Conservation (phyloP, 2,329 filamentous ascomycete species). For the Truncatella angustata region DNA sequence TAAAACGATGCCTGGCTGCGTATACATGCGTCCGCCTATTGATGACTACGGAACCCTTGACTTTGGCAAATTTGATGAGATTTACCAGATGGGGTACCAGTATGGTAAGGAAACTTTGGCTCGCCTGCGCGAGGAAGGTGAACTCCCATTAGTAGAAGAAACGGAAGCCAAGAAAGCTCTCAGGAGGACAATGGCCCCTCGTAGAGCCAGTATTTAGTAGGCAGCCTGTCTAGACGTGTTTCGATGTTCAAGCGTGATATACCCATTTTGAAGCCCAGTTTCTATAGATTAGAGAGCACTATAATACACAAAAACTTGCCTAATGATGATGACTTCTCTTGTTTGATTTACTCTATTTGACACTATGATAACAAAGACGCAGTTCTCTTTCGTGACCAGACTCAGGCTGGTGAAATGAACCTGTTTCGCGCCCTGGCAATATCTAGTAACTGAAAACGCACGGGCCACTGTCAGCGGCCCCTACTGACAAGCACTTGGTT, state of each 20-base stretch:
- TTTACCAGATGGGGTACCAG: slow-evolving; percentile 83
- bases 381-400: no score
- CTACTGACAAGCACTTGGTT: no score
- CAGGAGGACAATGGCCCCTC: slow-evolving; percentile 74
- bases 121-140: slow-evolving; percentile 73
- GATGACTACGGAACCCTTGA: slow-evolving; percentile 92
- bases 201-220: slow-evolving; percentile 70
- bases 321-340: no score
- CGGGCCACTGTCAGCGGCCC: no score
- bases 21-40: slow-evolving; percentile 95
- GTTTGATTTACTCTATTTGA: no score
- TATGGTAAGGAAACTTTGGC: slow-evolving; percentile 81
- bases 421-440: neutral
- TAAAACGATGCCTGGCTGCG: slow-evolving; percentile 84
- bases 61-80: slow-evolving; percentile 97
- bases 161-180: slow-evolving; percentile 75
- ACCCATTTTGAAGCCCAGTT: neutral
- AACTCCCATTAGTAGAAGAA: slow-evolving; percentile 68
- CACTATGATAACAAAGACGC: no score
- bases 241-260: neutral
- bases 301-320: no score
- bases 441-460: neutral
- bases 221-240: neutral
- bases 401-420: neutral
- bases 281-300: neutral